Evolutionary conservation across 1,284 basidiomycete genomes (phyloP).

Genomic region (Trametes hirsuta): DNA sequence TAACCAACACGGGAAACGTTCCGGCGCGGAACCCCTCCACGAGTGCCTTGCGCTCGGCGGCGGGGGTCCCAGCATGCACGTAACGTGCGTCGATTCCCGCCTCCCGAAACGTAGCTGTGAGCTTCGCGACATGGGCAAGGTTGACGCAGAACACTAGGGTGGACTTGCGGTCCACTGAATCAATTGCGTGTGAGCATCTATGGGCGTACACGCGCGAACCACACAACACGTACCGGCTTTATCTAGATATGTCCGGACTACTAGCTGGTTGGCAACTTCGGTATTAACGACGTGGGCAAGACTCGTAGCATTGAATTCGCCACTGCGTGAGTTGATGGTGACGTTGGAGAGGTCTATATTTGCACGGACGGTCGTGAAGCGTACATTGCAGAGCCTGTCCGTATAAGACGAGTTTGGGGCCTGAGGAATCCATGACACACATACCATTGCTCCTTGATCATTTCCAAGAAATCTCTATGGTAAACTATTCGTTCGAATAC

Average conservation of each 20-base stretch:
- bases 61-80: conserved; percentile 75
- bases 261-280: conserved; percentile 70
- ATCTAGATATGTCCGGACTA: conserved; percentile 84
- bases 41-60: conserved; percentile 64
- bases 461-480: conserved; percentile 90
- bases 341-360: conserved; percentile 73
- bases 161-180: conserved; percentile 64
- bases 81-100: conserved; percentile 89
- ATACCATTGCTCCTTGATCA: conserved; percentile 93
- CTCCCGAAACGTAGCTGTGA: conserved; percentile 75
- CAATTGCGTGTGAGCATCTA: neutral
- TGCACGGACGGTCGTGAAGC: conserved; percentile 81
- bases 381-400: conserved; percentile 80
- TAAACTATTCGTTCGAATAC: conserved; percentile 94
- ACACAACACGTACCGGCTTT: conserved; percentile 59
- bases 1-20: conserved; percentile 86
- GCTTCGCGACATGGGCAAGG: conserved; percentile 77
- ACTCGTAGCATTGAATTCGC: conserved; percentile 81
- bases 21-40: conserved; percentile 74
- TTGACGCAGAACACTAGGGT: conserved; percentile 93
- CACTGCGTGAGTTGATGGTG: conserved; percentile 62
- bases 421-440: neutral
- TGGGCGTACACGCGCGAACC: neutral
- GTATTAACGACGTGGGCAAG: conserved; percentile 84
- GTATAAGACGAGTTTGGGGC: neutral